phyloP scores from a whole-genome alignment of 495 filamentous ascomycete species.

The Podospora tetraspora region DNA sequence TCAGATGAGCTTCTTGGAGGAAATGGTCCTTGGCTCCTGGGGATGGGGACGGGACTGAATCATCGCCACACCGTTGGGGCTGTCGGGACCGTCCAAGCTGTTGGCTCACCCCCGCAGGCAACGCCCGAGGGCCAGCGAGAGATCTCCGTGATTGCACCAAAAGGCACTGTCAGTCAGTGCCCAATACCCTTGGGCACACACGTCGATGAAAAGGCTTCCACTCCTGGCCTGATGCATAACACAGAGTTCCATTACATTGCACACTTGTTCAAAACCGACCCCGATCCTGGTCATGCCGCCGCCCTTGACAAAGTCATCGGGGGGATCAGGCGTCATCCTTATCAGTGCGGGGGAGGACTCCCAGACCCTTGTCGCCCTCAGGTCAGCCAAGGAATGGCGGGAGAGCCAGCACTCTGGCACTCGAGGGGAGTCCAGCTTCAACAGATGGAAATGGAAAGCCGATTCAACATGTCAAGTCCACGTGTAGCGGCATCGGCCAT shows the following conservation, averaged over 20 bases:
- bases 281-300: not conserved
- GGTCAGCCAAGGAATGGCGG: conserved; percentile 11
- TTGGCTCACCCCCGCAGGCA: not conserved
- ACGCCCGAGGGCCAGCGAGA: not conserved
- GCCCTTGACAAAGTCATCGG: not conserved
- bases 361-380: conserved; percentile 2
- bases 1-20: not conserved
- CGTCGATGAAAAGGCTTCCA: not conserved
- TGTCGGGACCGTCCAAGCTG: not conserved
- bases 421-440: not conserved
- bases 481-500: not conserved
- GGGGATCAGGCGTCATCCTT: conserved; percentile 9
- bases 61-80: not conserved
- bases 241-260: not conserved
- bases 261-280: not conserved
- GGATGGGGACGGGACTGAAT: not conserved
- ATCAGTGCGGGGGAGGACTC: conserved; percentile 12
- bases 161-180: too few species aligned
- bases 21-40: not conserved
- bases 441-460: not conserved
- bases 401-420: not conserved
- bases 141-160: not conserved
- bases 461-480: not conserved
- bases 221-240: not conserved
- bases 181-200: not conserved